phyloP scores from a whole-genome alignment of 2,329 filamentous ascomycete genomes.

The Paraconiothyrium sp. region DNA sequence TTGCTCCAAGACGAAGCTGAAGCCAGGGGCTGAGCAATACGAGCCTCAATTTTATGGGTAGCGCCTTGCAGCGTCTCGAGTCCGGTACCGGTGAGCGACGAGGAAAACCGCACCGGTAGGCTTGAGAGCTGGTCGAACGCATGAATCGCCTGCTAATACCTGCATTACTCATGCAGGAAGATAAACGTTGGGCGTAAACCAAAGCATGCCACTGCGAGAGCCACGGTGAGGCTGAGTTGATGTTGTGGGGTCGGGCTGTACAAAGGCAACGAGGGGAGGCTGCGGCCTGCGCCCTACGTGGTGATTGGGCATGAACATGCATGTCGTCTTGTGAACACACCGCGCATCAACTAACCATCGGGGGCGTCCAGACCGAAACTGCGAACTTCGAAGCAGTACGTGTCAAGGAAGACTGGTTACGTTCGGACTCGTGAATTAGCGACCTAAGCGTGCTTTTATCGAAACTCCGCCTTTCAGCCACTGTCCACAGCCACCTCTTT shows the following conservation, averaged over 20 bases:
- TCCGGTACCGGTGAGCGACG: slow-evolving; percentile 1
- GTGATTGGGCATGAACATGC: not conserved
- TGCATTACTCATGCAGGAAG: not conserved
- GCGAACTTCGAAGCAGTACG: not conserved
- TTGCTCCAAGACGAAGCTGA: slow-evolving; percentile 13
- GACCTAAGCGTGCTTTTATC: too few species aligned
- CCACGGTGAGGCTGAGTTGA: not conserved
- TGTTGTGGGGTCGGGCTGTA: not conserved
- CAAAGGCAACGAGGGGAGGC: not conserved
- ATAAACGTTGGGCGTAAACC: not conserved
- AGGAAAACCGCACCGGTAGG: not conserved
- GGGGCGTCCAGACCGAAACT: too few species aligned
- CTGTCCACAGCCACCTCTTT: too few species aligned
- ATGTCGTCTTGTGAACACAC: not conserved
- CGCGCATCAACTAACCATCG: too few species aligned
- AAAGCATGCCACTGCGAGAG: not conserved
- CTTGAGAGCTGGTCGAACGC: not conserved
- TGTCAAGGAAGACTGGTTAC: not conserved
- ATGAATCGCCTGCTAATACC: not conserved
- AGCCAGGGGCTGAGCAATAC: slow-evolving; percentile 9
- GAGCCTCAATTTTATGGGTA: slow-evolving; percentile 9
- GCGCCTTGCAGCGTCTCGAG: slow-evolving; percentile 1
- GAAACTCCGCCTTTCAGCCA: too few species aligned
- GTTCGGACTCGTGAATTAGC: too few species aligned
- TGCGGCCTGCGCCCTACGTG: not conserved